phyloP scores from a whole-genome alignment of 2,329 filamentous ascomycete genomes.

The Botrytis elliptica region DNA sequence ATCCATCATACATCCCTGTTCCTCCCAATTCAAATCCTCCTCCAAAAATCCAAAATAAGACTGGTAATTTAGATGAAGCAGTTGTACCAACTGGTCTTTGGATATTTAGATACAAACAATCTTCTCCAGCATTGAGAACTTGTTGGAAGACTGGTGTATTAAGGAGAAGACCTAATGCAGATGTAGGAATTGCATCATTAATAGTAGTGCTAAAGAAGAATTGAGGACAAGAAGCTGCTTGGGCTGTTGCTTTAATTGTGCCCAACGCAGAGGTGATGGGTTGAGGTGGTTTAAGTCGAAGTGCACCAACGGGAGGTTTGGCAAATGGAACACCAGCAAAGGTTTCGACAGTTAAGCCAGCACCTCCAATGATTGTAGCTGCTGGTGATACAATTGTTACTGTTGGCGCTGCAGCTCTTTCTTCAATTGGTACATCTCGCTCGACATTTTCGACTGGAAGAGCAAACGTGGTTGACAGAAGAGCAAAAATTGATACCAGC shows the following conservation, averaged over 20 bases:
- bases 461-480: background rate
- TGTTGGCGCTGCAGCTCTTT: conserved; percentile 8
- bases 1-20: conserved; percentile 53
- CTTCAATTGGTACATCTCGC: conserved; percentile 11
- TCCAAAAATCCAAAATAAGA: conserved; percentile 70
- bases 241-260: conserved; percentile 57
- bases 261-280: conserved; percentile 57
- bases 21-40: conserved; percentile 61
- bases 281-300: conserved; percentile 69
- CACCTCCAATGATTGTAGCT: conserved; percentile 25
- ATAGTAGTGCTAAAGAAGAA: conserved; percentile 58
- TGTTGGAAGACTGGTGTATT: conserved; percentile 58
- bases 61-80: conserved; percentile 57
- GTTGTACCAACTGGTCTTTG: conserved; percentile 57
- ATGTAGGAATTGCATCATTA: conserved; percentile 40
- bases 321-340: conserved; percentile 75
- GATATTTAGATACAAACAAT: conserved; percentile 63
- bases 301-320: conserved; percentile 61
- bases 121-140: conserved; percentile 56
- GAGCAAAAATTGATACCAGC: background rate
- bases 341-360: conserved; percentile 52
- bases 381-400: conserved; percentile 25
- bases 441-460: background rate
- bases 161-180: conserved; percentile 51
- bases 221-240: conserved; percentile 67